A percentile compares a stretch with the other conserved stretches of the same genome.
Evolutionary conservation across 768 basidiomycete genomes (phyloP).

Genomic region (Suillus ampliporus): DNA sequence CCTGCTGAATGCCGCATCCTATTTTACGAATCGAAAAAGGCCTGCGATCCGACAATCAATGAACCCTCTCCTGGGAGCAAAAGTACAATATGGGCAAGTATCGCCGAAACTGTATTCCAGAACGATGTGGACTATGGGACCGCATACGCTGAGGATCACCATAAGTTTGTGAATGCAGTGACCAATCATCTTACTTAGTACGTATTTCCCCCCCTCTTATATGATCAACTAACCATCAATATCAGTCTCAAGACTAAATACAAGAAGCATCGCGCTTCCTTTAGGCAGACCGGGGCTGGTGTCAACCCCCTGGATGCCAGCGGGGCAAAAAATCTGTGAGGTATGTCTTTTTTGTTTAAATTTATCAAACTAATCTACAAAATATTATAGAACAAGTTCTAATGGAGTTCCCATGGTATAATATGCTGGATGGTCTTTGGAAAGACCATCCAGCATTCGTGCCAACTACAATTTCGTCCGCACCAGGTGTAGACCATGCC

Average conservation of each 20-base stretch:
- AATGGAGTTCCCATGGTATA: not conserved
- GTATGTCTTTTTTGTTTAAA: no score
- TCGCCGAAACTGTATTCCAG: no score
- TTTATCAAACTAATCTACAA: not conserved
- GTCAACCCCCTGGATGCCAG: not conserved
- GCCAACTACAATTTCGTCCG: not conserved
- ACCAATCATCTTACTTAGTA: no score
- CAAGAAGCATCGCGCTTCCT: not conserved
- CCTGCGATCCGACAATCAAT: not conserved
- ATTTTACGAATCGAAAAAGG: conserved; percentile 9
- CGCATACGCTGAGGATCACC: no score
- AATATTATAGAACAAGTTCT: not conserved
- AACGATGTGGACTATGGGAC: no score
- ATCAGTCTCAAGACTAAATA: not conserved
- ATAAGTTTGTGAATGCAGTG: no score
- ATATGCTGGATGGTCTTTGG: conserved; percentile 1
- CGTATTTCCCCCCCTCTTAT: no score
- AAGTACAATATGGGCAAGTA: no score
- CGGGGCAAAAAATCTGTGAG: no score
- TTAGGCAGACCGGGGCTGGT: conserved; percentile 1
- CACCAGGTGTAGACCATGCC: not conserved
- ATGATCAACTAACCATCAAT: no score
- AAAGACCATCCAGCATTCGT: not conserved
- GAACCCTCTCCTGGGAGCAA: not conserved
- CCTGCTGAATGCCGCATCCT: not conserved